These are phyloP conservation scores for Cercospora sojina DNA, from an alignment of 2,329 filamentous ascomycete species.

Conservation along the genomic window DNA sequence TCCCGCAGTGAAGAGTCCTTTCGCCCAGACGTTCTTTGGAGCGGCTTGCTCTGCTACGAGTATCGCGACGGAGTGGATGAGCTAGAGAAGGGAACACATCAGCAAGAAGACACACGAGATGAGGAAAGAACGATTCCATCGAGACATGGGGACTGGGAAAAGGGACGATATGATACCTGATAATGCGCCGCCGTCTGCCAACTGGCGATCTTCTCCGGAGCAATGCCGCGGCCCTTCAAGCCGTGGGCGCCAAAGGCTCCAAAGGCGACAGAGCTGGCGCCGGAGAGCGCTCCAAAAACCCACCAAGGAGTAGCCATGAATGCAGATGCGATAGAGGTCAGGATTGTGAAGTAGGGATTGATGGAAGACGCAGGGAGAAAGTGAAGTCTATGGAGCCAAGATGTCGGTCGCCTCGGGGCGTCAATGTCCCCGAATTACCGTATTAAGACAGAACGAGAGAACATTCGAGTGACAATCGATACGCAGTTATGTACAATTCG, in stretches of 20 bases:
- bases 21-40: constrained; percentile 55
- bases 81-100: constrained; percentile 42
- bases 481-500: constrained; percentile 7
- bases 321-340: not conserved
- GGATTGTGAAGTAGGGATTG: not conserved
- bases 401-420: not conserved
- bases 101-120: not conserved
- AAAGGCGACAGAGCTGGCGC: constrained; percentile 60
- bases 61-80: constrained; percentile 62
- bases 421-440: not conserved
- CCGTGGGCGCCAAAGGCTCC: constrained; percentile 70
- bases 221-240: constrained; percentile 60
- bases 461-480: not conserved
- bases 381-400: constrained; percentile 1
- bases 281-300: constrained; percentile 62
- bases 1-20: constrained; percentile 59
- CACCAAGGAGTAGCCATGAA: constrained; percentile 48
- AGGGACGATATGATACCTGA: constrained; percentile 49
- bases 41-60: constrained; percentile 55
- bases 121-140: not conserved
- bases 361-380: not conserved
- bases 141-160: not conserved
- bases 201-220: constrained; percentile 59
- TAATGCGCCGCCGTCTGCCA: constrained; percentile 68
- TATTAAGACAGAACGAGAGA: not conserved